Evolutionary conservation across 73 alveolate genomes (phyloP).

Genomic region (Paramecium bursaria): DNA sequence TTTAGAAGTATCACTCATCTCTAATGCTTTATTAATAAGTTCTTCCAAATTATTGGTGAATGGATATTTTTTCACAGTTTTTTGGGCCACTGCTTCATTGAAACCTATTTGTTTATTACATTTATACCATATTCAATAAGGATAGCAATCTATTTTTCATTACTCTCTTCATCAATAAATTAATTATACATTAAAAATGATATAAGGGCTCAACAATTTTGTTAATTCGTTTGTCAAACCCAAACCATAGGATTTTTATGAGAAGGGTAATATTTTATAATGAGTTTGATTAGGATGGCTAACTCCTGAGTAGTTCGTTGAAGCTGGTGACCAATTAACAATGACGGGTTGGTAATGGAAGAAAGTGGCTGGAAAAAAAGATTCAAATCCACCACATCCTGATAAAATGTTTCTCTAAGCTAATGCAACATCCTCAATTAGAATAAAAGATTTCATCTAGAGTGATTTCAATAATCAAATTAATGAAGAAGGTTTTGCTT

Average conservation of each 20-base stretch:
- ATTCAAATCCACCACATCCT: slow-evolving; percentile 48
- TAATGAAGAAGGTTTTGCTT: slow-evolving; percentile 18
- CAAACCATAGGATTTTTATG: slow-evolving; percentile 29
- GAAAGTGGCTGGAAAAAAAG: slow-evolving; percentile 25
- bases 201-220: slow-evolving; percentile 42
- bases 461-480: slow-evolving; percentile 12
- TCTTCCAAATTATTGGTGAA: slow-evolving; percentile 12
- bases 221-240: slow-evolving; percentile 53
- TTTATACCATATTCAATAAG: slow-evolving; percentile 32
- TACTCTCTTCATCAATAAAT: slow-evolving; percentile 54
- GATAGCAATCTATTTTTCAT: slow-evolving; percentile 15
- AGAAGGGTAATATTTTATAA: too few relatives aligned
- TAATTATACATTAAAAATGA: slow-evolving; percentile 12
- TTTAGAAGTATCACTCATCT: slow-evolving; percentile 57
- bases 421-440: slow-evolving; percentile 43
- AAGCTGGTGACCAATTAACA: slow-evolving; percentile 49
- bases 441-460: slow-evolving; percentile 21
- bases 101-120: slow-evolving; percentile 17
- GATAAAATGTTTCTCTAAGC: slow-evolving; percentile 50
- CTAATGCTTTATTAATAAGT: slow-evolving; percentile 10
- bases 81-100: slow-evolving; percentile 15
- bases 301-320: slow-evolving; percentile 53
- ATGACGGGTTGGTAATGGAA: slow-evolving; percentile 65
- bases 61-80: slow-evolving; percentile 3
- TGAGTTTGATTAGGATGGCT: too few relatives aligned